These are phyloP conservation scores for Nemania serpens DNA, from an alignment of 2,329 filamentous ascomycete genomes.

Conservation along the genomic window DNA sequence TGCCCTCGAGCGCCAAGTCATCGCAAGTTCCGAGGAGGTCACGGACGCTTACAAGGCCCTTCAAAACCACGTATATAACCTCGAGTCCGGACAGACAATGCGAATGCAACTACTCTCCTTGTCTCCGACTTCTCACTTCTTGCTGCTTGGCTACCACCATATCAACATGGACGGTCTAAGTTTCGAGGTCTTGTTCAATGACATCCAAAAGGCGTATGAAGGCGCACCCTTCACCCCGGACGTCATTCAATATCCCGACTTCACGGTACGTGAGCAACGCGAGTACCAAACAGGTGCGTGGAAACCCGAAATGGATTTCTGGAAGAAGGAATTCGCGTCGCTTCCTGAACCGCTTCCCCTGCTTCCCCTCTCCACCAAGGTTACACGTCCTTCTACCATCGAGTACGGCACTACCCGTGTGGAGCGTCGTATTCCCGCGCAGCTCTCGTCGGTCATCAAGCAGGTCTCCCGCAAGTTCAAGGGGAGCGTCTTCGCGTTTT, in stretches of 20 bases:
- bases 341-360: not conserved
- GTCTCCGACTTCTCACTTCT: not conserved
- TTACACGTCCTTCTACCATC: not conserved
- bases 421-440: not conserved
- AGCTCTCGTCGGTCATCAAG: not conserved
- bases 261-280: not conserved
- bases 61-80: not conserved
- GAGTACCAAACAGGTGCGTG: not conserved
- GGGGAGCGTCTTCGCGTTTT: not conserved
- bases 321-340: not conserved
- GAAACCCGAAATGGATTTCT: not conserved
- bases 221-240: not conserved
- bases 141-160: not conserved
- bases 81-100: not conserved
- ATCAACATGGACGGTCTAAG: conserved; percentile 1
- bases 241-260: not conserved
- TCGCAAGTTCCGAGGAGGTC: not conserved
- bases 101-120: not conserved
- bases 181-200: not conserved
- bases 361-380: not conserved
- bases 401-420: not conserved
- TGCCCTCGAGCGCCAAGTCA: not conserved
- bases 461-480: not conserved
- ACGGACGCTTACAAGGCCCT: not conserved
- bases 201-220: not conserved